Evolutionary conservation across 768 basidiomycete species (phyloP).

Genomic region (Mycena filopes): DNA sequence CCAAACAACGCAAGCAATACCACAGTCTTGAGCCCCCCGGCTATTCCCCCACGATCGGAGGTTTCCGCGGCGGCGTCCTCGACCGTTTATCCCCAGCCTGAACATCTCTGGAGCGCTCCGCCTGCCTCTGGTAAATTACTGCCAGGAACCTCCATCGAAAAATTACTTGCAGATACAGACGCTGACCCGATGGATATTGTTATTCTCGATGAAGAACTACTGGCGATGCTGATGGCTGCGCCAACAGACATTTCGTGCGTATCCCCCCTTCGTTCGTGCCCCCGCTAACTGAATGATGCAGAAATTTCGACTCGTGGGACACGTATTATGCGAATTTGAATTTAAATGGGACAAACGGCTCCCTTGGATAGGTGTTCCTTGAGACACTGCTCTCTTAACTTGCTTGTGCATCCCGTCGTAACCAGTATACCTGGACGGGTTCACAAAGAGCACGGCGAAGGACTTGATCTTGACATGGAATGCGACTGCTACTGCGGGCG

Average conservation of each 20-base stretch:
- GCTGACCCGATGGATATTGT: too few relatives aligned
- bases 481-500: neutral
- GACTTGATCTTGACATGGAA: conserved; percentile 26
- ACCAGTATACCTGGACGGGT: conserved; percentile 22
- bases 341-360: neutral
- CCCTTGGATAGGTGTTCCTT: too few relatives aligned
- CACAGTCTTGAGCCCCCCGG: neutral
- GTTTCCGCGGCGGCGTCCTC: neutral
- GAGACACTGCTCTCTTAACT: too few relatives aligned
- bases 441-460: conserved; percentile 21
- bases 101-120: neutral
- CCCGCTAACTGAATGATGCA: too few relatives aligned
- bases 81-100: neutral
- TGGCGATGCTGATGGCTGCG: too few relatives aligned
- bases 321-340: too few relatives aligned
- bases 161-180: conserved; percentile 19
- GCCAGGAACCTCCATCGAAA: neutral
- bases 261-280: too few relatives aligned
- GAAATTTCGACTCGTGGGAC: too few relatives aligned
- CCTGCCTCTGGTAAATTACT: neutral
- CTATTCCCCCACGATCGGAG: too few relatives aligned
- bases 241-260: neutral
- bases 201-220: neutral
- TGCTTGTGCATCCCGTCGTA: too few relatives aligned
- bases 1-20: neutral